Evolutionary conservation across 2,329 filamentous ascomycete genomes (phyloP).

Genomic region (Stemphylium beticola): DNA sequence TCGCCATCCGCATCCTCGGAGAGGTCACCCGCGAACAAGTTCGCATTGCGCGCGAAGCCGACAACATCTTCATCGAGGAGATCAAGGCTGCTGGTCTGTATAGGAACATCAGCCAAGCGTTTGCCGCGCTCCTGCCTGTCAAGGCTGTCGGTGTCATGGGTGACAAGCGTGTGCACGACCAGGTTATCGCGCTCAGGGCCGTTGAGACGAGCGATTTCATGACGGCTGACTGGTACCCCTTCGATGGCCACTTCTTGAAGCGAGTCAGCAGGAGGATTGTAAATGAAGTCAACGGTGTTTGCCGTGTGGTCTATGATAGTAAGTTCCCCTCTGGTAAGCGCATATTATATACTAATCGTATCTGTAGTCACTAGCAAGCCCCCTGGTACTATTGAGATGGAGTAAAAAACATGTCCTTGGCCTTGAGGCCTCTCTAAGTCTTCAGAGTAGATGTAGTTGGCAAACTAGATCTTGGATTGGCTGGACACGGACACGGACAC

Average conservation of each 20-base stretch:
- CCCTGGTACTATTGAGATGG: conserved; percentile 76
- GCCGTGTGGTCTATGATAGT: conserved; percentile 73
- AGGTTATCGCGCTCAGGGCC: conserved; percentile 67
- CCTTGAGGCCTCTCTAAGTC: too few relatives aligned
- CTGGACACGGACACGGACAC: not conserved
- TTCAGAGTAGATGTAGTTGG: too few relatives aligned
- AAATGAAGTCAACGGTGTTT: conserved; percentile 76
- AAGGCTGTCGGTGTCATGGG: conserved; percentile 73
- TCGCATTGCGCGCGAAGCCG: conserved; percentile 77
- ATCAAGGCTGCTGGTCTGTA: conserved; percentile 77
- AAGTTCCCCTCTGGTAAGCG: conserved; percentile 43
- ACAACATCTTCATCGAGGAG: conserved; percentile 78
- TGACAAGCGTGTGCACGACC: conserved; percentile 70
- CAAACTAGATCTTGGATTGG: not conserved
- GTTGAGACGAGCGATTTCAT: conserved; percentile 74
- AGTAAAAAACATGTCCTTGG: conserved; percentile 53
- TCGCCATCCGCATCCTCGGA: conserved; percentile 81
- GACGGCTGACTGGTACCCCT: conserved; percentile 74
- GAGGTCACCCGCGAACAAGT: conserved; percentile 83
- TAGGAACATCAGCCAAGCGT: conserved; percentile 72
- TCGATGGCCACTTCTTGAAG: conserved; percentile 69
- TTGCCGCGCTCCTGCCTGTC: conserved; percentile 69
- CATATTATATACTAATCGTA: conserved; percentile 17
- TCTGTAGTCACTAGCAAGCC: conserved; percentile 66
- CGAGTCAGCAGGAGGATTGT: conserved; percentile 71